phyloP scores from a whole-genome alignment of 768 basidiomycete species.

The Tremella fuciformis region DNA sequence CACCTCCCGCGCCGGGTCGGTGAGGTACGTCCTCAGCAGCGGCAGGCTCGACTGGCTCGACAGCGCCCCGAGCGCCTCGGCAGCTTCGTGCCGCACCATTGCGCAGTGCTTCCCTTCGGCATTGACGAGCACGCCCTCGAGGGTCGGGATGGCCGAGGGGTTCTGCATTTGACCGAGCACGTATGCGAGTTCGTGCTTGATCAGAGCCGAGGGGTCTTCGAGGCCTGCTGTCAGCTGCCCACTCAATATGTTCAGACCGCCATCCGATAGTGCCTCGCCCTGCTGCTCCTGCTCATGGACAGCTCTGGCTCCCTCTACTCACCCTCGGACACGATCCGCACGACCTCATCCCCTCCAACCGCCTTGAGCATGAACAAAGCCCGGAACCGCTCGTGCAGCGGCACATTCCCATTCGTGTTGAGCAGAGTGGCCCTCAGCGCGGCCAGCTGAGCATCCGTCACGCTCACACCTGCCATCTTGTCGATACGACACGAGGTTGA shows the following conservation, averaged over 20 bases:
- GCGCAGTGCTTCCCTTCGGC: slow-evolving; percentile 63
- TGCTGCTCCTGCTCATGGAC: neutral
- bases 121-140: slow-evolving; percentile 73
- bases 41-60: slow-evolving; percentile 66
- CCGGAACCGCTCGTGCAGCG: slow-evolving; percentile 82
- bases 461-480: slow-evolving; percentile 16
- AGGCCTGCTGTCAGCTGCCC: slow-evolving; percentile 66
- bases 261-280: too few species aligned
- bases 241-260: too few species aligned
- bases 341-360: slow-evolving; percentile 66
- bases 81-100: slow-evolving; percentile 99
- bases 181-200: slow-evolving; percentile 97
- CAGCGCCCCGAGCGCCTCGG: slow-evolving; percentile 98
- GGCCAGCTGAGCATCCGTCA: slow-evolving; percentile 58
- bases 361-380: slow-evolving; percentile 90
- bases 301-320: slow-evolving; percentile 10
- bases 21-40: slow-evolving; percentile 67
- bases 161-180: slow-evolving; percentile 89
- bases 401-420: slow-evolving; percentile 67
- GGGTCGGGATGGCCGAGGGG: slow-evolving; percentile 67
- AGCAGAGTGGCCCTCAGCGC: slow-evolving; percentile 73
- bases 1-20: slow-evolving; percentile 69
- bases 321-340: slow-evolving; percentile 84
- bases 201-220: slow-evolving; percentile 75
- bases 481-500: too few species aligned